phyloP scores from a whole-genome alignment of 352 stramenopile genomes.

The Pythium dissimile region DNA sequence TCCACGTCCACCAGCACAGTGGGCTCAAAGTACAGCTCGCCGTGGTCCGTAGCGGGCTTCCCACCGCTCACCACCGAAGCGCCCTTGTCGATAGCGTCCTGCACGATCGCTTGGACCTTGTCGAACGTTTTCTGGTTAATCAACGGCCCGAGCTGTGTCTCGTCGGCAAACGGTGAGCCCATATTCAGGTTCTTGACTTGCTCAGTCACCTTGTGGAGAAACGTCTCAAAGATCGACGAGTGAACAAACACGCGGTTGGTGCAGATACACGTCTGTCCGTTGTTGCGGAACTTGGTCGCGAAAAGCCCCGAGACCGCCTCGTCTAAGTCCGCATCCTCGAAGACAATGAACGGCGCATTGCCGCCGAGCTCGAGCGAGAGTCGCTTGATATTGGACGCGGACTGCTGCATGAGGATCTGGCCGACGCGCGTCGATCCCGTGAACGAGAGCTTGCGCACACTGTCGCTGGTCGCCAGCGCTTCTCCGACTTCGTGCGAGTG shows the following conservation, averaged over 20 bases:
- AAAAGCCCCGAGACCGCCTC: slow-evolving; percentile 82
- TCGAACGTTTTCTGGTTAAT: slow-evolving; percentile 92
- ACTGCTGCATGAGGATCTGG: slow-evolving; percentile 76
- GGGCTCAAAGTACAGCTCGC: slow-evolving; percentile 91
- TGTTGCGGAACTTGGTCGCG: slow-evolving; percentile 88
- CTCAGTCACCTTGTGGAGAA: slow-evolving; percentile 76
- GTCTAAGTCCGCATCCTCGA: slow-evolving; percentile 85
- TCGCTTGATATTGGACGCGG: slow-evolving; percentile 74
- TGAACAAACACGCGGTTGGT: slow-evolving; percentile 96
- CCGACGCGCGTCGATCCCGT: slow-evolving; percentile 86
- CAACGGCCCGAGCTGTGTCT: slow-evolving; percentile 92
- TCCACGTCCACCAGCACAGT: slow-evolving; percentile 91
- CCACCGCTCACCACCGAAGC: slow-evolving; percentile 86
- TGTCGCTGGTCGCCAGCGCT: slow-evolving; percentile 58
- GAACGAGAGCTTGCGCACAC: slow-evolving; percentile 90
- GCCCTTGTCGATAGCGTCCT: slow-evolving; percentile 90
- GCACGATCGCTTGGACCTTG: slow-evolving; percentile 81
- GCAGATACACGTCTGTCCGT: slow-evolving; percentile 85
- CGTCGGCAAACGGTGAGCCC: slow-evolving; percentile 73
- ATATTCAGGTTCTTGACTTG: slow-evolving; percentile 84
- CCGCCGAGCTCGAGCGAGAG: slow-evolving; percentile 91
- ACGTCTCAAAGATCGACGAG: slow-evolving; percentile 89
- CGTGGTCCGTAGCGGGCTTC: slow-evolving; percentile 38
- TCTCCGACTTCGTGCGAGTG: slow-evolving; percentile 73
- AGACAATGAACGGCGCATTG: slow-evolving; percentile 92